phyloP scores from a whole-genome alignment of 2,329 filamentous ascomycete species.

The Dothistroma pini region DNA sequence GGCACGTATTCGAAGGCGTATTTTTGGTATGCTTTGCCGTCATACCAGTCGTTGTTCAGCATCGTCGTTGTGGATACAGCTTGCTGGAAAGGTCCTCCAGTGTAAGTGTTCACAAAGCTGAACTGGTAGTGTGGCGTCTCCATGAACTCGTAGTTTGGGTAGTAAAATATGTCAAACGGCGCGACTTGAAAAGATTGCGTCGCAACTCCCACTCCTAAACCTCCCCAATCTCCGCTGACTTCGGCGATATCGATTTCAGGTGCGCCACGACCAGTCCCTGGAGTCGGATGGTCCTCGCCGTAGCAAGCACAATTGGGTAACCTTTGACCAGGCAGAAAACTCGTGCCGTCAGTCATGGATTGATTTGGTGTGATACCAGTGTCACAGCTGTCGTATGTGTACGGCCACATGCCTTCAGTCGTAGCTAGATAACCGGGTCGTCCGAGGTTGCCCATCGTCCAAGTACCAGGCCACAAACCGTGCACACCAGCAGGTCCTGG shows the following conservation, averaged over 20 bases:
- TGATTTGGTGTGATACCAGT: constrained; percentile 50
- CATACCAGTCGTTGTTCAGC: constrained; percentile 55
- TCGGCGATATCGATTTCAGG: constrained; percentile 51
- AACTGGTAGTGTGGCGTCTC: constrained; percentile 49
- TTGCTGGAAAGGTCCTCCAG: constrained; percentile 54
- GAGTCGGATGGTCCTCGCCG: constrained; percentile 47
- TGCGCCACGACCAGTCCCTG: constrained; percentile 46
- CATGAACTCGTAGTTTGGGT: constrained; percentile 52
- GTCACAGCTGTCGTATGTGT: constrained; percentile 51
- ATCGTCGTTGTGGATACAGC: constrained; percentile 54
- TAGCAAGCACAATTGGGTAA: constrained; percentile 45
- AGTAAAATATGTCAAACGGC: constrained; percentile 50
- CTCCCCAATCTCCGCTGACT: constrained; percentile 44
- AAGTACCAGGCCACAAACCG: constrained; percentile 53
- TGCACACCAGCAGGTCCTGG: constrained; percentile 49
- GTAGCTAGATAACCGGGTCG: constrained; percentile 51
- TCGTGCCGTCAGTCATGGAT: constrained; percentile 43
- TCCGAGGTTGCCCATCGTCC: constrained; percentile 55
- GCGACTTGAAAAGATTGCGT: constrained; percentile 51
- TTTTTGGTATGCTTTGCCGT: constrained; percentile 52
- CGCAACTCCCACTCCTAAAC: constrained; percentile 40
- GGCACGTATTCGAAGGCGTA: constrained; percentile 56
- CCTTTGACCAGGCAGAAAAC: constrained; percentile 43
- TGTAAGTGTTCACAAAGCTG: constrained; percentile 50
- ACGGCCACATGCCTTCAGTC: constrained; percentile 55